Evolutionary conservation across 164 flowering plant species (phyloP), one percentile per base, ranked within the genome.

Genomic region (Stephania yunnanensis): DNA sequence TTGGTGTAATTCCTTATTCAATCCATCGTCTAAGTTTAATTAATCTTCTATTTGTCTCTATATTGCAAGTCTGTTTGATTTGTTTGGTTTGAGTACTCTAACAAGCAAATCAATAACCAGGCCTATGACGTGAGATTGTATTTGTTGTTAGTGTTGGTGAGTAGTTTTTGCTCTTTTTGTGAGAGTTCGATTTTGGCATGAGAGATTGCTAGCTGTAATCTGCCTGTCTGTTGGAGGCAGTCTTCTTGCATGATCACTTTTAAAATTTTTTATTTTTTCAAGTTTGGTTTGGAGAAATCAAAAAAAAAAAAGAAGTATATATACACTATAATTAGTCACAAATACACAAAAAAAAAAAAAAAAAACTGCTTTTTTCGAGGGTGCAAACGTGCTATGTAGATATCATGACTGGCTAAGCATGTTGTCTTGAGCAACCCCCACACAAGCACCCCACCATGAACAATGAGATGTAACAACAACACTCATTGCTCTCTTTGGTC

Each of bases 241-340:
- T 87, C 86, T 84, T 90, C 92, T 86, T 91, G 96, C 98, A 87
- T 91, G 98, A 93, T 87, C 89, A 77, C 36, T 31, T 71, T 78
- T 73, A 65, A 71, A 48, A 48, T 7, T 55, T 12, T 55, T 55
- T 58, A 58, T 58, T 22, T 77, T 69, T 19, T 65, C 63, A 5
- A 70, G 65, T 42, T 73, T 58, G 15, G 0, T 12, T 64, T 36
- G 17, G 42, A 36, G 48, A 73, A 19, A 17, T 10, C 15, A 69
- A n/a, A 22, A 30, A 73, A 70, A 17, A 36, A 36, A 2, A 1
- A 7, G 68, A 50, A 63, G n/a, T 29, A 58, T 10, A 29, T 36
- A 36, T 36, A 36, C 42, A 36, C 42, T 36, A 36, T 36, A 36
- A 36, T 36, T 36, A 36, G 42, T 36, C 42, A 36, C 42, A 36